Base-by-base conservation (phyloP, 2,329 filamentous ascomycete genomes). In the Exophiala lecanii-corni region DNA sequence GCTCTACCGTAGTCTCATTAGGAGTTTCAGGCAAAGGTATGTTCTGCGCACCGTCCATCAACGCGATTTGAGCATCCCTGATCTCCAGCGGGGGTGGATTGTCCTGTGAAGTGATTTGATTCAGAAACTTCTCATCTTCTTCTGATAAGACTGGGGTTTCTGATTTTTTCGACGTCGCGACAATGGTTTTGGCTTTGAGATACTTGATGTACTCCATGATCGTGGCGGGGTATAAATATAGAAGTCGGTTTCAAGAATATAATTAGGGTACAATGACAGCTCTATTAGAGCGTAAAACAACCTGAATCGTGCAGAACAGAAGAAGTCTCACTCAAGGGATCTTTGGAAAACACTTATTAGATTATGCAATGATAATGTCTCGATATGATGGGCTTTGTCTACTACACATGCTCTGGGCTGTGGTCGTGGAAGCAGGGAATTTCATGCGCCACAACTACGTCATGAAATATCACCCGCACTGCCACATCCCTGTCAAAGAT, bases 51-150 rank as follows among this genome's bases (percentile, higher is more conserved):
- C 64, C 70, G 33, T 67, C 64, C 56, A 69, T 63, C 33, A 70
- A 54, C 9, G 67, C 67, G 19, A 64, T 57, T 51, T 74, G 70
- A 20, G 70, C 66, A 62, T 74, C 66, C 44, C 62, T 67, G 36
- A 39, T 38, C 23, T 7, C 60, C 5, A 70, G 59, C 9, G 67
- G 65, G n/a, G 68, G 67, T 2, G 67, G 64, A 3, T 63, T 62
- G 36, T 62, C 59, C 13, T 67, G 63, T 5, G 70, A 66, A 2
- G 71, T 71, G 21, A 79, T 70, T 23, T 64, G 63, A 41, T 69
- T 65, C 23, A 81, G 61, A 53, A 80, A 81, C 39, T 69, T 65
- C 53, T 81, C 74, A 49, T 82, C 78, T 55, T 79, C 77, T n/a
- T 75, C 69, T 13, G 74, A 77, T n/a, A 81, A 59, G 2, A 81